These are phyloP conservation scores for Xylaria sp. DNA, from an alignment of 495 filamentous ascomycete genomes.

Conservation along the genomic window DNA sequence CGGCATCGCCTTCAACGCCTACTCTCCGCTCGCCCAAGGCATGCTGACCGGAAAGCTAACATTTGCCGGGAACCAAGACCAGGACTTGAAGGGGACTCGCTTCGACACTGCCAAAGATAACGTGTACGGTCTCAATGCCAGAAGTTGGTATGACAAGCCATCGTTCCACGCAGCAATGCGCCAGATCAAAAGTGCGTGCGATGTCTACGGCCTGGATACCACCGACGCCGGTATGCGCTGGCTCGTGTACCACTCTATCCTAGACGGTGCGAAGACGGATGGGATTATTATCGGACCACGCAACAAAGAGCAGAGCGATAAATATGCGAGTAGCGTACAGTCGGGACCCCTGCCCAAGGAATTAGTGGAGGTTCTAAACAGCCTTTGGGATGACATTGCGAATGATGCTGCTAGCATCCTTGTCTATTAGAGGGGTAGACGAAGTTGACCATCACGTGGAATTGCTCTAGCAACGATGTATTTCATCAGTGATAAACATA, in stretches of 20 bases:
- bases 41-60: constrained; percentile 40
- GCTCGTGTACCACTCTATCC: not conserved
- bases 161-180: constrained; percentile 46
- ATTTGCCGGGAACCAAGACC: not conserved
- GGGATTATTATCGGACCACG: not conserved
- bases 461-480: no score
- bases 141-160: constrained; percentile 48
- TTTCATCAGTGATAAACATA: no score
- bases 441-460: no score
- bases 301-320: not conserved
- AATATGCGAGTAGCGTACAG: not conserved
- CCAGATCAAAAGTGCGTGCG: constrained; percentile 39
- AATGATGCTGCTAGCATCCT: not conserved
- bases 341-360: not conserved
- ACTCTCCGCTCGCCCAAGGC: constrained; percentile 36
- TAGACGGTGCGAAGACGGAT: not conserved
- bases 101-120: not conserved
- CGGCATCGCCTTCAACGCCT: constrained; percentile 24
- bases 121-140: not conserved
- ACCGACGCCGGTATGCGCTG: not conserved
- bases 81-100: not conserved
- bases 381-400: not conserved
- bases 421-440: not conserved
- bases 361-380: not conserved
- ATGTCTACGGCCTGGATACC: not conserved